Conservation (phyloP, 176 grass and related monocot genomes). For the Avena sativa region DNA sequence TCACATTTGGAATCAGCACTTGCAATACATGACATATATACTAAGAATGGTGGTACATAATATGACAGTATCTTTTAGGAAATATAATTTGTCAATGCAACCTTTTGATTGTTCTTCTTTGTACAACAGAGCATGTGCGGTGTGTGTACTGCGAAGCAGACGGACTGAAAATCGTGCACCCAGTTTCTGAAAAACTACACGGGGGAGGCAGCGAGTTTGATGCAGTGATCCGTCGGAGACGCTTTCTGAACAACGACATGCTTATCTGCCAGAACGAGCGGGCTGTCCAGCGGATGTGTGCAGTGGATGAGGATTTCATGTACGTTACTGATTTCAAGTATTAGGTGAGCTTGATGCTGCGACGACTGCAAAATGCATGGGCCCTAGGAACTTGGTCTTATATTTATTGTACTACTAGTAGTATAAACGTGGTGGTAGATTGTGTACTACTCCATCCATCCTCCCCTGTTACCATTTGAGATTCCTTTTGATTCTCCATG, state of each 20-base stretch:
- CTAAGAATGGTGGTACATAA: not conserved
- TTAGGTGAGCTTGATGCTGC: not conserved
- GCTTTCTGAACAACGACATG: not conserved
- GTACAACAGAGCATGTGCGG: not conserved
- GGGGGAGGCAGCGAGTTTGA: not conserved
- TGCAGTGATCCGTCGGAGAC: not conserved
- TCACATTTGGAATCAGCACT: not conserved
- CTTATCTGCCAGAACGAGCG: not conserved
- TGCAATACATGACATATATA: not conserved
- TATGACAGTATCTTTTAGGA: not conserved
- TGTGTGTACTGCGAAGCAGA: not conserved
- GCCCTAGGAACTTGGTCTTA: not conserved
- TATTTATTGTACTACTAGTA: not conserved
- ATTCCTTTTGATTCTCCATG: too few species aligned
- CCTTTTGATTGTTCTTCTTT: not conserved
- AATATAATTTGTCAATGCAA: not conserved
- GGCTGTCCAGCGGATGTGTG: not conserved
- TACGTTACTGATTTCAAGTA: not conserved
- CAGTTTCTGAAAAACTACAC: not conserved
- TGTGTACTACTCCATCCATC: too few species aligned
- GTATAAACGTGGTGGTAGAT: too few species aligned
- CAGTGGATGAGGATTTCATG: conserved; percentile 10
- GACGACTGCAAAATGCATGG: not conserved
- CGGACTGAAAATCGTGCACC: not conserved
- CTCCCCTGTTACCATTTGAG: too few species aligned